phyloP scores from a whole-genome alignment of 345 rosid genomes.

The Ailanthus altissimus region DNA sequence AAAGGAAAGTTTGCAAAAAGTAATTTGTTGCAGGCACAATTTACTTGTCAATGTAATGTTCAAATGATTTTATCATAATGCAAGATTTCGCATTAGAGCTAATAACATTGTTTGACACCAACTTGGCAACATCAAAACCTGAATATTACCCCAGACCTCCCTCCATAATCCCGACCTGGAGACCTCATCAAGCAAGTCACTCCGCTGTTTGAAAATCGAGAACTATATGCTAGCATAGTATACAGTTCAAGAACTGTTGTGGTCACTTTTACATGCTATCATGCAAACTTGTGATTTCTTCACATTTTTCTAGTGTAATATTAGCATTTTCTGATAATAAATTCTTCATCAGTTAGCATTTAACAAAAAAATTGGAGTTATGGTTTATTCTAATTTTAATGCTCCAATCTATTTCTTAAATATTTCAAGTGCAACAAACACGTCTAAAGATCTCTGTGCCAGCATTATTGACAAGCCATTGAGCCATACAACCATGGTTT shows the following conservation, averaged over 20 bases:
- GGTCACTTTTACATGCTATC: neutral
- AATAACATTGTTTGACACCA: neutral
- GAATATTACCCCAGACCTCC: neutral
- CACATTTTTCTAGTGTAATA: neutral
- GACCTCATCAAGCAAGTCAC: neutral
- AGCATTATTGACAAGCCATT: neutral
- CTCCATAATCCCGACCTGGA: neutral
- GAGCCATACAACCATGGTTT: neutral
- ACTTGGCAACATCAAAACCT: neutral
- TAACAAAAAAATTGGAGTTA: neutral
- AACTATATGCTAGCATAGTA: neutral
- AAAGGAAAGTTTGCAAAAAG: neutral
- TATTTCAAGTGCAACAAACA: neutral
- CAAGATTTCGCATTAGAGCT: neutral
- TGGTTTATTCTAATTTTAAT: neutral
- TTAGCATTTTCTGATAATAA: neutral
- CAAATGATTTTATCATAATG: neutral
- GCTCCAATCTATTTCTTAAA: neutral
- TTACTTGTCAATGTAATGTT: neutral
- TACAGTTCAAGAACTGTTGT: too few species aligned
- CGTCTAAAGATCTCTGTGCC: neutral
- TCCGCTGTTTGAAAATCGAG: neutral
- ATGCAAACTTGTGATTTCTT: neutral
- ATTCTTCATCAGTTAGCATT: neutral
- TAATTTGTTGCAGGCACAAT: neutral